These are phyloP conservation scores for Aaosphaeria arxii DNA, from an alignment of 2,329 filamentous ascomycete species.

Conservation along the genomic window DNA sequence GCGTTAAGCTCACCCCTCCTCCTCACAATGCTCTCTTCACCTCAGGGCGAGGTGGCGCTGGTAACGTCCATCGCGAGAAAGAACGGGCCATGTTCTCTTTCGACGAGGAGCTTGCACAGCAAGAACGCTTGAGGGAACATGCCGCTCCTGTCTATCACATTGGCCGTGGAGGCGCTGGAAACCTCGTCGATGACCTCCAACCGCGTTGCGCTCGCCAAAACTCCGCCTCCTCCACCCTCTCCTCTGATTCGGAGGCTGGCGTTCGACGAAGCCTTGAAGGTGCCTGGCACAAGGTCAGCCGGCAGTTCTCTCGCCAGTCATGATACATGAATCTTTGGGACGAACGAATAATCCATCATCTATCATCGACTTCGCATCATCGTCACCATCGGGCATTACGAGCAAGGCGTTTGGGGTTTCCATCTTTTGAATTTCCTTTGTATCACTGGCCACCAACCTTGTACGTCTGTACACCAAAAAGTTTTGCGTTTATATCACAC, in stretches of 20 bases:
- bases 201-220: slow-evolving; percentile 23
- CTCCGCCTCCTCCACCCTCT: slow-evolving; percentile 22
- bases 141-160: slow-evolving; percentile 63
- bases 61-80: slow-evolving; percentile 56
- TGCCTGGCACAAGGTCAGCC: slow-evolving; percentile 33
- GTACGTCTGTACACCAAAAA: too few species aligned
- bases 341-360: neutral
- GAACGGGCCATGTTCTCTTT: slow-evolving; percentile 65
- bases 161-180: slow-evolving; percentile 60
- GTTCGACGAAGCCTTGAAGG: slow-evolving; percentile 34
- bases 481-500: too few species aligned
- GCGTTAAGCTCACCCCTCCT: slow-evolving; percentile 47
- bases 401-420: slow-evolving; percentile 22
- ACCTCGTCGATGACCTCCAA: slow-evolving; percentile 44
- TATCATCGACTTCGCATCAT: slow-evolving; percentile 2
- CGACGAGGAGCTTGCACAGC: slow-evolving; percentile 62
- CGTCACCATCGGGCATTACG: slow-evolving; percentile 12
- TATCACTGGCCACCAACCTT: neutral
- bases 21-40: slow-evolving; percentile 55
- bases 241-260: slow-evolving; percentile 18
- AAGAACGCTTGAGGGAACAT: slow-evolving; percentile 52
- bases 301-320: slow-evolving; percentile 29
- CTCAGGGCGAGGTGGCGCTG: slow-evolving; percentile 65
- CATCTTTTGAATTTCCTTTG: slow-evolving; percentile 1
- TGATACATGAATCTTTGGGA: neutral